Base-by-base conservation (phyloP, 768 basidiomycete species). In the Termitomyces sp. region DNA sequence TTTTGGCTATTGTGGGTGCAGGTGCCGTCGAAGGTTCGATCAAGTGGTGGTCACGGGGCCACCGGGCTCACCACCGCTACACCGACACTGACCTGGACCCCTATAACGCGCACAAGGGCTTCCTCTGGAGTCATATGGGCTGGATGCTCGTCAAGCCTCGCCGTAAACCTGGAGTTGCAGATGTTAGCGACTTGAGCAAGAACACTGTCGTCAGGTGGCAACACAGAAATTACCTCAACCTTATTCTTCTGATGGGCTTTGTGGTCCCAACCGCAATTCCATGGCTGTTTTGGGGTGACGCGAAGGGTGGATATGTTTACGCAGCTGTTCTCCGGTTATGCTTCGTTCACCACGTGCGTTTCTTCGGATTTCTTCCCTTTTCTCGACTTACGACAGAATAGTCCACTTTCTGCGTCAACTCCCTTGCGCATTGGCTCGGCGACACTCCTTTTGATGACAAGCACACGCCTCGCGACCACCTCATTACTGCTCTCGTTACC, bases 31-130 rank as follows among this genome's bases (percentile, higher is more conserved):
- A 99, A 69, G 96, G 96, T 9, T 97, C 95, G 22, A 96, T 99
- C 76, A 90, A 92, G 72, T 98, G 97, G 97, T 98, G 97, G 97
- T 88, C 88, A 22, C 85, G 97, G 53, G 95, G 95, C 49, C 97
- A 99, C 78, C 91, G 96, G 59, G 96, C 96, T 3, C 95, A 97
- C 72, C 95, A 97, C 69, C 84, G 94, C 44, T 96, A 97, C 77
- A 98, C 94, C 64, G 94, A 96, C 74, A 98, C 94, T 66, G 92
- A 94, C 55, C 88, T 98, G 61, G 94, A 97, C 74, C 94, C 95
- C 0, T 97, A 98, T 77, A 90, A 91, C 62, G 94, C 94, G 7
- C 89, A 93, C 72, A 86, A 88, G 65, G 94, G 94, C 54, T 82
- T 96, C 67, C 80, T 84, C 67, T 92, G 83, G 79, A 88, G 92